phyloP scores from a whole-genome alignment of 2,329 filamentous ascomycete genomes.

The Penicillium sp. region DNA sequence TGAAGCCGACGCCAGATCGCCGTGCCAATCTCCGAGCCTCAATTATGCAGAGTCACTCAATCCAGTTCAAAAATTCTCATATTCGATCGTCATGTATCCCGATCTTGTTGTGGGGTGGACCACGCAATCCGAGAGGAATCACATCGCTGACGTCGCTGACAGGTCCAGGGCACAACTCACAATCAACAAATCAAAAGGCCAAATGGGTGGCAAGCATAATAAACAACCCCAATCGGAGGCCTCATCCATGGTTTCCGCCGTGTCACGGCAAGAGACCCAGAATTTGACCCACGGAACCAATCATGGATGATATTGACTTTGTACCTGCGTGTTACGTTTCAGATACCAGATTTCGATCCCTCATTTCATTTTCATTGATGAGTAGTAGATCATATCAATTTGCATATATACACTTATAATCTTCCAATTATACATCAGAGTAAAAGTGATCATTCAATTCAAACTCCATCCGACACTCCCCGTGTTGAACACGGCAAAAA shows the following conservation, averaged over 20 bases:
- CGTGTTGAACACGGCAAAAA: too few species aligned
- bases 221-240: slow-evolving; percentile 14
- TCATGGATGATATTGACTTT: neutral
- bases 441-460: too few species aligned
- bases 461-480: too few species aligned
- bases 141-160: neutral
- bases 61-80: neutral
- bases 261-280: slow-evolving; percentile 9
- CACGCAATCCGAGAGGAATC: slow-evolving; percentile 3
- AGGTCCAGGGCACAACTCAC: neutral
- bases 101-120: slow-evolving; percentile 7
- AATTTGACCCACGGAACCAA: slow-evolving; percentile 5
- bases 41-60: too few species aligned
- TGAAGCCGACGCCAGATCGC: too few species aligned
- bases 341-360: neutral
- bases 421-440: neutral
- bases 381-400: too few species aligned
- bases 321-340: slow-evolving; percentile 7
- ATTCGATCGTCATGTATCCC: too few species aligned
- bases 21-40: too few species aligned
- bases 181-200: too few species aligned
- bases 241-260: slow-evolving; percentile 12
- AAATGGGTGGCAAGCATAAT: slow-evolving; percentile 6
- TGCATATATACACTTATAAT: too few species aligned
- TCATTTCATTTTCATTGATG: too few species aligned